Percentiles rank a stretch among this genome's conserved stretches.
Evolutionary conservation across 345 rosid species (phyloP).

Genomic region (Acer saccharum): DNA sequence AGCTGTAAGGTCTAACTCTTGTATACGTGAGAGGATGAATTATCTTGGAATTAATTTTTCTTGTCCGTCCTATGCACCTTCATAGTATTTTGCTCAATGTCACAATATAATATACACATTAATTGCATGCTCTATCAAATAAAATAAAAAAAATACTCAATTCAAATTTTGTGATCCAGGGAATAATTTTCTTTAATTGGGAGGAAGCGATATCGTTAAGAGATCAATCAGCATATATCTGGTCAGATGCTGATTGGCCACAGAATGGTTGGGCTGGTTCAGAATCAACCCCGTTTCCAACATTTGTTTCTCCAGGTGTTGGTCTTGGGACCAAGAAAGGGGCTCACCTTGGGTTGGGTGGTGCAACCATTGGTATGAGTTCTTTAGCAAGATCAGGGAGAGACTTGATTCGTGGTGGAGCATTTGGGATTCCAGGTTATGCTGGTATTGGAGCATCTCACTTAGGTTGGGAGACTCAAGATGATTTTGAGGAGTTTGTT

Average conservation of each 20-base stretch:
- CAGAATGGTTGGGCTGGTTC: constrained; percentile 85
- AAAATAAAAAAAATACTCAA: constrained; percentile 1
- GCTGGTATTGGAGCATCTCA: constrained; percentile 68
- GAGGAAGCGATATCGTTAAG: constrained; percentile 43
- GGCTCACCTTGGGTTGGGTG: constrained; percentile 75
- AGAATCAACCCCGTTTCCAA: constrained; percentile 73
- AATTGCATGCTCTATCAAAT: not conserved
- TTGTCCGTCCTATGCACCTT: not conserved
- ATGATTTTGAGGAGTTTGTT: constrained; percentile 65
- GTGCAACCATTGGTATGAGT: constrained; percentile 61
- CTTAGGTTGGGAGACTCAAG: constrained; percentile 82
- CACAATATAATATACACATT: not conserved
- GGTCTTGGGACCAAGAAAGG: constrained; percentile 79
- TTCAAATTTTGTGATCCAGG: constrained; percentile 50
- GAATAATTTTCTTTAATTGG: constrained; percentile 72
- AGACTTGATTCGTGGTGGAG: constrained; percentile 52
- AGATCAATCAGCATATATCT: constrained; percentile 54
- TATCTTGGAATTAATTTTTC: not conserved
- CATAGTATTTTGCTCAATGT: not conserved
- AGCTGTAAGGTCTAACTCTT: not conserved
- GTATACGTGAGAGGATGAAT: not conserved
- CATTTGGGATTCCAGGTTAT: constrained; percentile 64
- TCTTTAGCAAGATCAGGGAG: constrained; percentile 53
- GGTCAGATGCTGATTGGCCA: constrained; percentile 92
- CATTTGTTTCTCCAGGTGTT: constrained; percentile 68